A percentile compares a stretch with the other conserved stretches of the same genome.
Evolutionary conservation across 768 basidiomycete genomes (phyloP).

Genomic region (Termitomyces heimii): DNA sequence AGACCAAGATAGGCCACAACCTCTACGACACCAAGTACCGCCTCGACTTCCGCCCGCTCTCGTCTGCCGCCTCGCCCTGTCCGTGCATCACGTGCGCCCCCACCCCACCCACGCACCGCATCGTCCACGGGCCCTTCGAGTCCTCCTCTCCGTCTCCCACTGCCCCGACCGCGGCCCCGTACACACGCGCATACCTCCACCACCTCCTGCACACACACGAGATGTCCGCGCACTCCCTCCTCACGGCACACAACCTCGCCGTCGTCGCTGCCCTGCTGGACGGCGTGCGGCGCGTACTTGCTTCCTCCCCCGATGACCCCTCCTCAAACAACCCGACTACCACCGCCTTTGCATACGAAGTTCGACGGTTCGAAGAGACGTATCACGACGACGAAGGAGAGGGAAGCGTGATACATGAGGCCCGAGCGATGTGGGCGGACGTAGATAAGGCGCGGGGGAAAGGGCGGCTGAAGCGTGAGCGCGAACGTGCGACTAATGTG

Average conservation of each 20-base stretch:
- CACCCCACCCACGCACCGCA: slow-evolving; percentile 21
- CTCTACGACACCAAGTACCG: slow-evolving; percentile 56
- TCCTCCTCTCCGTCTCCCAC: not conserved
- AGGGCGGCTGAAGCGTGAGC: not conserved
- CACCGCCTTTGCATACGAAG: not conserved
- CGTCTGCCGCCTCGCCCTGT: slow-evolving; percentile 32
- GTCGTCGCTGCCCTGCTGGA: slow-evolving; percentile 62
- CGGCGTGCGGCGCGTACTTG: slow-evolving; percentile 37
- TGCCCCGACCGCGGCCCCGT: not conserved
- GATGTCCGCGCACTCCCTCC: slow-evolving; percentile 77
- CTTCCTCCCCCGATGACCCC: not conserved
- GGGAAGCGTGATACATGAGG: not conserved
- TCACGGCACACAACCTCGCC: slow-evolving; percentile 70
- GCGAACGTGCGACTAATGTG: not conserved
- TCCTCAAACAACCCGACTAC: not conserved
- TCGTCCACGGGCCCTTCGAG: slow-evolving; percentile 35
- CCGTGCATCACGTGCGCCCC: slow-evolving; percentile 56
- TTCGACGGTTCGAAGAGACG: not conserved
- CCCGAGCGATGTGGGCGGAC: not conserved
- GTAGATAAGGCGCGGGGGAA: not conserved
- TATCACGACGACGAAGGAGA: not conserved
- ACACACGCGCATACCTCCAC: slow-evolving; percentile 1
- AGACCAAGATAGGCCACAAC: slow-evolving; percentile 49
- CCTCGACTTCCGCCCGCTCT: slow-evolving; percentile 53
- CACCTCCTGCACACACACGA: slow-evolving; percentile 63